These are phyloP conservation scores for Flaveria robusta DNA, from an alignment of 129 eudicot species.

Conservation along the genomic window DNA sequence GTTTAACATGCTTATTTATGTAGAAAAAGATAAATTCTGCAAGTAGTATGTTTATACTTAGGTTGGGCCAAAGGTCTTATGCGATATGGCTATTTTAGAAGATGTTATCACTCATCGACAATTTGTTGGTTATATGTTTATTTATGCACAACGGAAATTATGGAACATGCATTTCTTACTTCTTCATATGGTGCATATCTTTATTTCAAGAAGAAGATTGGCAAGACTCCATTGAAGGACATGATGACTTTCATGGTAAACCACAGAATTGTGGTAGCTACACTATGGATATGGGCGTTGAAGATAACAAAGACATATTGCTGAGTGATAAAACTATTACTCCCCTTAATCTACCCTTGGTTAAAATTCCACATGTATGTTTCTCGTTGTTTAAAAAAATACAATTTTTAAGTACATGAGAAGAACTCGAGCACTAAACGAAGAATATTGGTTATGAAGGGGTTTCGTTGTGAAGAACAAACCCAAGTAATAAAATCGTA, in stretches of 20 bases:
- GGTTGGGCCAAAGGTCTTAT: constrained; percentile 11
- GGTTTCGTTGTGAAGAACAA: too few relatives aligned
- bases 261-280: constrained; percentile 16
- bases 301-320: too few relatives aligned
- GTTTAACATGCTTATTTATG: background rate
- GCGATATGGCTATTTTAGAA: constrained; percentile 6
- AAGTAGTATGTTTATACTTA: background rate
- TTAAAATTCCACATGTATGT: constrained; percentile 29
- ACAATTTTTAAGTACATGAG: too few relatives aligned
- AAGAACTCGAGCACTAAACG: too few relatives aligned
- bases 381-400: too few relatives aligned
- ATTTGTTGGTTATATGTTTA: constrained; percentile 4
- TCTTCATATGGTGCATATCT: constrained; percentile 24
- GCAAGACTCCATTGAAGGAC: constrained; percentile 26
- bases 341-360: constrained; percentile 19
- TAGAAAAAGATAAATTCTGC: background rate
- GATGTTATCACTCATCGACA: background rate
- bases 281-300: constrained; percentile 23
- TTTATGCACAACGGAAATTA: background rate
- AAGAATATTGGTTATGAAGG: too few relatives aligned
- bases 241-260: constrained; percentile 21
- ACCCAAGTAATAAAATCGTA: too few relatives aligned
- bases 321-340: constrained; percentile 11
- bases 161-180: constrained; percentile 7
- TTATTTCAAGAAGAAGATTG: constrained; percentile 30